Percentiles rank a stretch among this genome's conserved stretches.
Evolutionary conservation across 805 yeast species (phyloP).

Genomic region (Barnettozyma sucrosica): DNA sequence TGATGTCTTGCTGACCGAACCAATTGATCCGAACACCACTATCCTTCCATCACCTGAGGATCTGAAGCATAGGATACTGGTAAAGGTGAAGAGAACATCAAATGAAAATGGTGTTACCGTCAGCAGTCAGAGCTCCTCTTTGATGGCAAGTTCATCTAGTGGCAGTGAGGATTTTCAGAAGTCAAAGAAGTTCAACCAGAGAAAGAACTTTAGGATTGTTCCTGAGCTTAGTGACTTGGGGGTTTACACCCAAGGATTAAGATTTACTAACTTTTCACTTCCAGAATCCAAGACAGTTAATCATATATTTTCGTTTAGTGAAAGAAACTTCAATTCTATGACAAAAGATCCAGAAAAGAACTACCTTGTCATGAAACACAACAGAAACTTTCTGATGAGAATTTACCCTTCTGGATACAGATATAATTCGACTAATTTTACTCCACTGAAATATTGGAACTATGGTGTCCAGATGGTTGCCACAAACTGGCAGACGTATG

Average conservation of each 20-base stretch:
- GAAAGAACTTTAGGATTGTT: conserved; percentile 24
- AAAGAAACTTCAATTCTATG: conserved; percentile 59
- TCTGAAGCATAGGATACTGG: conserved; percentile 61
- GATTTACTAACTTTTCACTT: conserved; percentile 74
- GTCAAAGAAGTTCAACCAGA: conserved; percentile 8
- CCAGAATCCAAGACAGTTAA: conserved; percentile 78
- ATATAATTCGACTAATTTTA: conserved; percentile 72
- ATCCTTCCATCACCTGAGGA: conserved; percentile 68
- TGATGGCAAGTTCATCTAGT: conserved; percentile 26
- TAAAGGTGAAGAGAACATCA: conserved; percentile 64
- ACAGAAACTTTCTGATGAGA: conserved; percentile 67
- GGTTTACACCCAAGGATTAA: conserved; percentile 58
- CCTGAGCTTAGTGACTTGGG: conserved; percentile 55
- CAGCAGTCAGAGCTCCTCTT: conserved; percentile 17
- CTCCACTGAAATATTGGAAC: conserved; percentile 76
- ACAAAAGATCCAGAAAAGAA: conserved; percentile 52
- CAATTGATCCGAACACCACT: conserved; percentile 25
- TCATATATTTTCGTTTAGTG: conserved; percentile 86
- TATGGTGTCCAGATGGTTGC: conserved; percentile 93
- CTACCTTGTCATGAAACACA: conserved; percentile 66
- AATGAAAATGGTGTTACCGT: conserved; percentile 17
- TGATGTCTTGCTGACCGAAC: conserved; percentile 36
- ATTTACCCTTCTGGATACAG: conserved; percentile 82
- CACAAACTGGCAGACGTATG: conserved; percentile 93
- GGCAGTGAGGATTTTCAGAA: conserved; percentile 7